Conservation (phyloP, 148 eudicot species). For the Hydrangea macrophylla region DNA sequence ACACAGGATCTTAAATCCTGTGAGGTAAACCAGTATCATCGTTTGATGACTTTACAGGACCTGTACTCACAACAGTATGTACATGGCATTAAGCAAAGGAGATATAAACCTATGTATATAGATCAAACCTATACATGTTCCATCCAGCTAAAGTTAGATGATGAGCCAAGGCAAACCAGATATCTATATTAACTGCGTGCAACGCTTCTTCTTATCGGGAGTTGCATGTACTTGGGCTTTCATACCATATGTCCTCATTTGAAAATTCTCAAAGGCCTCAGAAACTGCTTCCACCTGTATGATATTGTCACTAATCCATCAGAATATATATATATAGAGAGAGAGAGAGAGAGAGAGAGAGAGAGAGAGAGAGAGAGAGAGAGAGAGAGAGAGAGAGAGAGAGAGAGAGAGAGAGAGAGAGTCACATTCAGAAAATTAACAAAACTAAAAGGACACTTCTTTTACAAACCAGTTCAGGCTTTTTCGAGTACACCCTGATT, state of each 20-base stretch:
- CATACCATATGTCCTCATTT: constrained; percentile 46
- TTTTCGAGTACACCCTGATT: constrained; percentile 82
- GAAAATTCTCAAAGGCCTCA: constrained; percentile 77
- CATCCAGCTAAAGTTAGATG: background rate
- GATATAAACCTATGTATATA: background rate
- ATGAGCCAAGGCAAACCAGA: constrained; percentile 7
- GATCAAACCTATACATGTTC: constrained; percentile 8
- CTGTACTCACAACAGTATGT: too few species aligned
- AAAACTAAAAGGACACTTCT: background rate
- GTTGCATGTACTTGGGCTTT: constrained; percentile 79
- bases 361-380: too few species aligned
- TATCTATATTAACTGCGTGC: constrained; percentile 3
- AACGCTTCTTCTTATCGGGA: constrained; percentile 61
- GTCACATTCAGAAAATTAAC: background rate
- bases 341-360: too few species aligned
- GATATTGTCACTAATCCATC: constrained; percentile 1
- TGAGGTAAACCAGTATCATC: too few species aligned
- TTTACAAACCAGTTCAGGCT: constrained; percentile 59
- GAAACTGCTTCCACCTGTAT: constrained; percentile 71
- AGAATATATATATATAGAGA: too few species aligned
- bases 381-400: too few species aligned
- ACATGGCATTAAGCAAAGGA: too few species aligned
- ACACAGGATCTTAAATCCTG: too few species aligned
- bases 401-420: background rate
- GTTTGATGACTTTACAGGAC: too few species aligned